phyloP scores from a whole-genome alignment of 2,329 filamentous ascomycete species.

The Samsoniella hepiali region DNA sequence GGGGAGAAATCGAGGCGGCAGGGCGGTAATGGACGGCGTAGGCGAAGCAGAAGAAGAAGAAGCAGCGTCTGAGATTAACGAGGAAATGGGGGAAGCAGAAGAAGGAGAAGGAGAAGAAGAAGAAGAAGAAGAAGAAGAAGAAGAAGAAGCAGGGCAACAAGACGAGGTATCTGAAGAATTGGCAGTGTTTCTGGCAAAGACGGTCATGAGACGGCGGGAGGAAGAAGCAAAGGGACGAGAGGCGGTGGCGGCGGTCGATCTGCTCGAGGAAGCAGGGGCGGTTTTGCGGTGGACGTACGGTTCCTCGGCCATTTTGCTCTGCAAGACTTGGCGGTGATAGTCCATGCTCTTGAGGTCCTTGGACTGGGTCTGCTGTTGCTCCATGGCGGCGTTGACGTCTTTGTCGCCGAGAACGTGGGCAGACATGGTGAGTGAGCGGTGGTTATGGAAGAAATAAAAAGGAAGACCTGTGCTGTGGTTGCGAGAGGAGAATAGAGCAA shows the following conservation, averaged over 20 bases:
- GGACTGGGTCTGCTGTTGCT: constrained; percentile 30
- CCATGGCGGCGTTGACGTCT: constrained; percentile 59
- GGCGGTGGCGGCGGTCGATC: neutral
- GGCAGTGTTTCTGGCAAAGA: constrained; percentile 4
- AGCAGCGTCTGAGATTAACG: constrained; percentile 3
- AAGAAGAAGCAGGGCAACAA: neutral
- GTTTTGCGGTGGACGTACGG: constrained; percentile 48
- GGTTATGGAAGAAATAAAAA: neutral
- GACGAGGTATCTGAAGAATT: constrained; percentile 16
- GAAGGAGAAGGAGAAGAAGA: neutral
- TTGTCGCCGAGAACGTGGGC: constrained; percentile 60
- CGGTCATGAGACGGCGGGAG: neutral
- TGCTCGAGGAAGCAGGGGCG: neutral
- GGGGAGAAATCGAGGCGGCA: constrained; percentile 12
- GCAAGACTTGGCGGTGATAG: constrained; percentile 72
- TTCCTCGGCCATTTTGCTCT: constrained; percentile 66
- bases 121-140: neutral
- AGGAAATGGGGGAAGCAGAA: constrained; percentile 3
- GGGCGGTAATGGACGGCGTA: constrained; percentile 11
- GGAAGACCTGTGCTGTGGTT: neutral
- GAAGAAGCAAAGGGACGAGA: neutral
- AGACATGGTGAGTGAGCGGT: constrained; percentile 51
- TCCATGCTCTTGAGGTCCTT: constrained; percentile 66
- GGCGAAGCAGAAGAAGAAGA: constrained; percentile 18
- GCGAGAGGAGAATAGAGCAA: neutral